Conservation (phyloP, 2,329 filamentous ascomycete species). For the Iodosphaeria phyllophila region DNA sequence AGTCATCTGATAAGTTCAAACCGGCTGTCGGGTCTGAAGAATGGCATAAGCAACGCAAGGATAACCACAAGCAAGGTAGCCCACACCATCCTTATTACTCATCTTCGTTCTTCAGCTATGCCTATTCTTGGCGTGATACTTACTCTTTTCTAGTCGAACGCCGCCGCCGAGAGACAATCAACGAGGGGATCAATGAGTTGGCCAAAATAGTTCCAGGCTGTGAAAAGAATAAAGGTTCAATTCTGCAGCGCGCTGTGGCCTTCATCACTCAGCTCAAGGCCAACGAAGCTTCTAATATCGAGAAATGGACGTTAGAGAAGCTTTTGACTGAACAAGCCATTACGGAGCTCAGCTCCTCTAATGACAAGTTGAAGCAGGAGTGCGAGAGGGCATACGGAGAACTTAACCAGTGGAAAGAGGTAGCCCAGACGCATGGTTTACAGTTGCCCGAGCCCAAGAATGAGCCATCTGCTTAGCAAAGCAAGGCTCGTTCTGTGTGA, state of each 20-base stretch:
- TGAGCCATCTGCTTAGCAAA: conserved; percentile 12
- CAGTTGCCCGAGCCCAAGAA: conserved; percentile 22
- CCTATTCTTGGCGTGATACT: conserved; percentile 4
- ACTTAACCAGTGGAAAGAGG: conserved; percentile 60
- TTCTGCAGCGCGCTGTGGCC: conserved; percentile 78
- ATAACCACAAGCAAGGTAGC: conserved; percentile 96
- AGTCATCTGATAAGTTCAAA: no score
- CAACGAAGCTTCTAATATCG: conserved; percentile 83
- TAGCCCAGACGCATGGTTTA: conserved; percentile 41
- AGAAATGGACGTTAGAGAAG: conserved; percentile 87
- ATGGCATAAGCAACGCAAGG: conserved; percentile 93
- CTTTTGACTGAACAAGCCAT: conserved; percentile 78
- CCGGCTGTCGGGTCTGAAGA: conserved; percentile 89
- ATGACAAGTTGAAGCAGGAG: conserved; percentile 71
- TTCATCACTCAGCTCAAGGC: conserved; percentile 93
- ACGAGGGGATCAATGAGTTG: conserved; percentile 95
- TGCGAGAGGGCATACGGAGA: conserved; percentile 63
- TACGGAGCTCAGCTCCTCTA: conserved; percentile 68
- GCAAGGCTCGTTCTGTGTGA: neutral
- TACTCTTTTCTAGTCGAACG: conserved; percentile 54
- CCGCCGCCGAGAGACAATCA: conserved; percentile 91
- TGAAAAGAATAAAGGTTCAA: conserved; percentile 98
- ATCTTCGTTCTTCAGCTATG: neutral
- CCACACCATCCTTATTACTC: neutral
- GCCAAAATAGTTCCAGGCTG: conserved; percentile 95